phyloP scores from a whole-genome alignment of 2,329 filamentous ascomycete species.

The Aspergillaceae sp. region DNA sequence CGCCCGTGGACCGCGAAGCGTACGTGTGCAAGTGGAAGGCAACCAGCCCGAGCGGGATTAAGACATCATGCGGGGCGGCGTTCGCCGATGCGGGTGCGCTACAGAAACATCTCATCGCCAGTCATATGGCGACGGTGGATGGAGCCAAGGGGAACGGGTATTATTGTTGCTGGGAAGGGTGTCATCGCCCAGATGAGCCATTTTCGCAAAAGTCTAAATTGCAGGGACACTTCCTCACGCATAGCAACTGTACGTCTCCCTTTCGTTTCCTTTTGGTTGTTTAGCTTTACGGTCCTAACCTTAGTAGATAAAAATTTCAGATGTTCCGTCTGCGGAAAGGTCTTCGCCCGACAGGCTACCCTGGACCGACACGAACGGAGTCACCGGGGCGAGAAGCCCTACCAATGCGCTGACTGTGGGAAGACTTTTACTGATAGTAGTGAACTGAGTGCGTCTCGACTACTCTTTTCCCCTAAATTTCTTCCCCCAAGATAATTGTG shows the following conservation, averaged over 20 bases:
- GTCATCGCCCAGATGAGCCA: constrained; percentile 34
- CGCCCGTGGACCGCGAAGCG: constrained; percentile 22
- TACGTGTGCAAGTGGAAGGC: constrained; percentile 32
- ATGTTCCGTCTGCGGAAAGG: constrained; percentile 34
- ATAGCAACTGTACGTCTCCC: constrained; percentile 35
- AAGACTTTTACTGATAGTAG: constrained; percentile 39
- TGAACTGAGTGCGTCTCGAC: constrained; percentile 30
- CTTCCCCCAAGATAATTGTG: background rate
- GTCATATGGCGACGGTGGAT: constrained; percentile 30
- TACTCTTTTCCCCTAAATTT: background rate
- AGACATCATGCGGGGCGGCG: constrained; percentile 25
- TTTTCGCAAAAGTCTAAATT: constrained; percentile 40
- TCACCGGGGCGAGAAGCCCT: constrained; percentile 37
- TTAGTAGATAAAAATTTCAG: constrained; percentile 34
- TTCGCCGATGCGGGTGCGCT: constrained; percentile 30
- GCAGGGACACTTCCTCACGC: constrained; percentile 37
- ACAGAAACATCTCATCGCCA: constrained; percentile 32
- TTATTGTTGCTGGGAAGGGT: constrained; percentile 38
- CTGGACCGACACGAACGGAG: constrained; percentile 37
- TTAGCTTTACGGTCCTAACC: constrained; percentile 1
- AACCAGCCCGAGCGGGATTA: constrained; percentile 16
- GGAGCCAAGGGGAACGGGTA: constrained; percentile 34
- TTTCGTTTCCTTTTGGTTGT: background rate
- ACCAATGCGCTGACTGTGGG: constrained; percentile 32
- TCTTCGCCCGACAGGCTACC: constrained; percentile 36